Conservation (phyloP, 768 basidiomycete genomes). For the Lactarius sanguifluus region DNA sequence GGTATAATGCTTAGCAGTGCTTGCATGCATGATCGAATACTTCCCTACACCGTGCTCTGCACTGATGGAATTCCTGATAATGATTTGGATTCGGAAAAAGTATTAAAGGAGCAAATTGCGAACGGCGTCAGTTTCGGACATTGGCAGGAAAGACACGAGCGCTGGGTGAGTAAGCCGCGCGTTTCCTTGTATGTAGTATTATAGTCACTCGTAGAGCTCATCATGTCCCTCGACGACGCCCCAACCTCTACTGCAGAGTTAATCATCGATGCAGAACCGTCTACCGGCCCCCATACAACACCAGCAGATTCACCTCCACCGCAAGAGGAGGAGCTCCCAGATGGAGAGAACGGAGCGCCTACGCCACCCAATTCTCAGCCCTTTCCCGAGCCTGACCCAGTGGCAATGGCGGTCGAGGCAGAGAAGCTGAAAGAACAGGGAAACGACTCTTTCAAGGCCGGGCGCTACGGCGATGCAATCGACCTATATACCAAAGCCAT, state of each 20-base stretch:
- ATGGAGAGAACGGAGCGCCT: background rate
- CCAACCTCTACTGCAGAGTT: constrained; percentile 1
- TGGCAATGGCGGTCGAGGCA: constrained; percentile 47
- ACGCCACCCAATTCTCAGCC: constrained; percentile 5
- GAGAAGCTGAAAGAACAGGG: constrained; percentile 73
- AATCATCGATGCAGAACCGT: background rate
- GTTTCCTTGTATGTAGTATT: background rate
- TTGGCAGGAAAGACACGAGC: background rate
- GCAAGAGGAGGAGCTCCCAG: background rate
- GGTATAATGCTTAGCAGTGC: background rate
- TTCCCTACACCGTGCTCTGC: background rate
- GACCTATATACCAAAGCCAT: constrained; percentile 76
- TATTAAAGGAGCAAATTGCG: too few species aligned
- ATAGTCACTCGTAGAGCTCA: background rate
- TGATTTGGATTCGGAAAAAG: background rate
- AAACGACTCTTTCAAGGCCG: constrained; percentile 70
- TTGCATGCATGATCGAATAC: background rate
- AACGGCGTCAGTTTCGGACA: too few species aligned
- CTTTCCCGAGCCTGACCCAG: constrained; percentile 26
- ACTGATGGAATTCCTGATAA: background rate
- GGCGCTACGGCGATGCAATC: constrained; percentile 64
- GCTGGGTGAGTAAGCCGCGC: constrained; percentile 23
- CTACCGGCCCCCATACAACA: background rate
- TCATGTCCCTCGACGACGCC: constrained; percentile 14
- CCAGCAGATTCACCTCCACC: constrained; percentile 9